Conservation (phyloP, 2,329 filamentous ascomycete species). For the Sordariomycetes sp. region DNA sequence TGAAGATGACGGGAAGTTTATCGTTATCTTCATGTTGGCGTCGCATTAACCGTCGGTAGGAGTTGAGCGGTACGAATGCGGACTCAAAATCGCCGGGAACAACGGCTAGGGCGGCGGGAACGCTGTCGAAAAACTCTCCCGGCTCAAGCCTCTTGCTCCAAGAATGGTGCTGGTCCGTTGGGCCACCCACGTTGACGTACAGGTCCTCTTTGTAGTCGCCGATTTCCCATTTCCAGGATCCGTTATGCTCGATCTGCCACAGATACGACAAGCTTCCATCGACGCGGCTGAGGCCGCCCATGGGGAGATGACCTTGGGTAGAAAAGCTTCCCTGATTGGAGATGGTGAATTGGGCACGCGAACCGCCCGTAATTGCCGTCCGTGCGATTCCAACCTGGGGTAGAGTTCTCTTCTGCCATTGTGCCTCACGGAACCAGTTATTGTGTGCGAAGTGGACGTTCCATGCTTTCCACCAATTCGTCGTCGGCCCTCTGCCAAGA, state of each 20-base stretch:
- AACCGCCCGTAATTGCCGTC: constrained; percentile 12
- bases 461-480: constrained; percentile 15
- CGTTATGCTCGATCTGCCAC: constrained; percentile 24
- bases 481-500: constrained; percentile 3
- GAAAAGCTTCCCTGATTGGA: constrained; percentile 19
- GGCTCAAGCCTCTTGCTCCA: constrained; percentile 15
- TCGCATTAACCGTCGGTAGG: constrained; percentile 18
- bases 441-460: constrained; percentile 12
- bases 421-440: constrained; percentile 21
- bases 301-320: constrained; percentile 16
- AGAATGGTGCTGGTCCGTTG: constrained; percentile 15
- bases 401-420: constrained; percentile 17
- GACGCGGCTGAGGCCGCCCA: constrained; percentile 15
- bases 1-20: constrained; percentile 21
- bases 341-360: constrained; percentile 12
- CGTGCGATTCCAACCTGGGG: constrained; percentile 17
- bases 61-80: constrained; percentile 16
- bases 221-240: constrained; percentile 23
- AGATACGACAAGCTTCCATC: constrained; percentile 17
- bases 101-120: constrained; percentile 13
- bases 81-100: constrained; percentile 11
- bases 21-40: constrained; percentile 17
- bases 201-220: constrained; percentile 20
- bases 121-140: constrained; percentile 12
- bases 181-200: constrained; percentile 18